These are phyloP conservation scores for Fraxinus quadrangulata DNA, from an alignment of 257 asterid genomes.

Conservation along the genomic window DNA sequence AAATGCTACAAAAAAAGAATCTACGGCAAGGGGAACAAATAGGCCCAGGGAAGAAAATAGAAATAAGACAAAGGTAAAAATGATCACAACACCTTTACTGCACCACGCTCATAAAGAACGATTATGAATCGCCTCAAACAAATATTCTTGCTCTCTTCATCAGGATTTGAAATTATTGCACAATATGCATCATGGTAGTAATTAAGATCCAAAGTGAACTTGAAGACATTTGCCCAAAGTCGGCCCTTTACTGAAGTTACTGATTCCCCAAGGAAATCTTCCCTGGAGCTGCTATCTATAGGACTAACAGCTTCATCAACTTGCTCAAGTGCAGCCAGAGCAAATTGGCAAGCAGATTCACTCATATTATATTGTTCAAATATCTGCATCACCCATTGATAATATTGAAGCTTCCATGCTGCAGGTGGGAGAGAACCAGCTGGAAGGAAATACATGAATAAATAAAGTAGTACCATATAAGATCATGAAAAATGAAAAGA, in stretches of 20 bases:
- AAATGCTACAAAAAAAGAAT: conserved; percentile 18
- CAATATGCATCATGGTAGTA: conserved; percentile 87
- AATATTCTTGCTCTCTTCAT: conserved; percentile 83
- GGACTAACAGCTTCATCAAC: conserved; percentile 82
- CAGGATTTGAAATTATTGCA: conserved; percentile 93
- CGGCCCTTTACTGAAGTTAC: conserved; percentile 70
- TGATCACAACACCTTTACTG: conserved; percentile 60
- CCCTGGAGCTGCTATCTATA: conserved; percentile 41
- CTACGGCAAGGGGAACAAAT: conserved; percentile 16
- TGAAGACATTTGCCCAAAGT: conserved; percentile 92
- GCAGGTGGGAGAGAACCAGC: conserved; percentile 61
- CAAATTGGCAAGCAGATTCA: conserved; percentile 90
- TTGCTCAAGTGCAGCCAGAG: conserved; percentile 94
- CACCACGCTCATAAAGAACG: conserved; percentile 90
- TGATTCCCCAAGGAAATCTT: conserved; percentile 58
- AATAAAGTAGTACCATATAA: conserved; percentile 23
- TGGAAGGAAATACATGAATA: conserved; percentile 34
- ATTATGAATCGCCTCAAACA: conserved; percentile 95
- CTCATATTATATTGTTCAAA: conserved; percentile 82
- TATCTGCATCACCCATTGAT: conserved; percentile 96
- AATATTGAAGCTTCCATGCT: conserved; percentile 86
- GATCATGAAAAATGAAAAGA: conserved; percentile 14
- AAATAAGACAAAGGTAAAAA: conserved; percentile 25
- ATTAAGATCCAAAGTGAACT: conserved; percentile 70
- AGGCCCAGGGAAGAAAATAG: conserved; percentile 27